Conservation (phyloP, 371 early-diverging fungal species). For the Syncephalis plumigaleata region DNA sequence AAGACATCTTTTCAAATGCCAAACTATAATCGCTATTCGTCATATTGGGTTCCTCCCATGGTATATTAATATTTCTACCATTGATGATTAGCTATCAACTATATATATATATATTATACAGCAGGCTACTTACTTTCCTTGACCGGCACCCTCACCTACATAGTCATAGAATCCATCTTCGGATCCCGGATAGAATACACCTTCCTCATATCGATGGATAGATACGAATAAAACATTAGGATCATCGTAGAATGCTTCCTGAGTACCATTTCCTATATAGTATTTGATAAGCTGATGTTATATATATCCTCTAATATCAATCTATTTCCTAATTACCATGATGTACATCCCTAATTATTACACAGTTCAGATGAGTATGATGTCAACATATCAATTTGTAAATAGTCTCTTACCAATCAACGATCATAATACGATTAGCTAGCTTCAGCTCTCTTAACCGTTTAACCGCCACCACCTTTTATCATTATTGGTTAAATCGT, state of each 20-base stretch:
- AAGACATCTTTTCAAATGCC: slow-evolving; percentile 53
- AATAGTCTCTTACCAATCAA: slow-evolving; percentile 86
- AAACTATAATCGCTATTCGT: slow-evolving; percentile 75
- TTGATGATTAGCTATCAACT: background rate
- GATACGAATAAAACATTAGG: slow-evolving; percentile 66
- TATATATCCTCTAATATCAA: background rate
- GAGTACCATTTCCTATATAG: slow-evolving; percentile 70
- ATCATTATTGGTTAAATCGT: background rate
- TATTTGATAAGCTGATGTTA: too few species aligned
- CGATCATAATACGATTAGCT: slow-evolving; percentile 45
- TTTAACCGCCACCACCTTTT: slow-evolving; percentile 49
- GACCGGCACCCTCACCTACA: slow-evolving; percentile 40
- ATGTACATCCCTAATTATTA: slow-evolving; percentile 61
- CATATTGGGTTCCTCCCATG: slow-evolving; percentile 64
- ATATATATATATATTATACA: background rate
- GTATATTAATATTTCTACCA: slow-evolving; percentile 66
- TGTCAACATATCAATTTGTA: too few species aligned
- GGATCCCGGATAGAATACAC: slow-evolving; percentile 56
- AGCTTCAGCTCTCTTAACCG: slow-evolving; percentile 22
- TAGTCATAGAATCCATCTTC: slow-evolving; percentile 26
- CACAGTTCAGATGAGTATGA: background rate
- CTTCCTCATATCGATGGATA: slow-evolving; percentile 68
- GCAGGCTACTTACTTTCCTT: slow-evolving; percentile 28
- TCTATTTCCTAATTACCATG: too few species aligned
- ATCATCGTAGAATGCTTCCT: slow-evolving; percentile 57